A percentile compares a stretch with the other conserved stretches of the same genome.
These are phyloP conservation scores for Trichoderma pleuroti DNA, from an alignment of 2,329 filamentous ascomycete species.

Conservation along the genomic window DNA sequence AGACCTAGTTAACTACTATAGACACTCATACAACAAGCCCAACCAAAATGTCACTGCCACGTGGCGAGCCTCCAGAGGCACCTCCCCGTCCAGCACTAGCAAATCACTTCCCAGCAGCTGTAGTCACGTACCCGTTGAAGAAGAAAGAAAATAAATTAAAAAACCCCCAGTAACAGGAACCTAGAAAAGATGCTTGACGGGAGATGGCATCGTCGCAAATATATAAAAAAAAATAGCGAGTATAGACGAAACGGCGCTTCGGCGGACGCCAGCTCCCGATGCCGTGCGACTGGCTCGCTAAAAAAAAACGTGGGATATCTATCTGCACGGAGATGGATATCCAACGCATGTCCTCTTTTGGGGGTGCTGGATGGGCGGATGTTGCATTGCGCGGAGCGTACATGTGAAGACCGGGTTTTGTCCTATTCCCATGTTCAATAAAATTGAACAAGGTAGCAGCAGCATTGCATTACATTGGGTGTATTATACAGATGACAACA, in stretches of 20 bases:
- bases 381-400: not conserved
- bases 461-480: not conserved
- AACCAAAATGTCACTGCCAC: not conserved
- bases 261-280: not conserved
- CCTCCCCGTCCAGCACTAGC: not conserved
- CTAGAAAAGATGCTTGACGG: not conserved
- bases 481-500: not conserved
- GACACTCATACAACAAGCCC: not conserved
- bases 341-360: not conserved
- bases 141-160: not conserved
- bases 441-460: not conserved
- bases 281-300: not conserved
- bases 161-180: not conserved
- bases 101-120: not conserved
- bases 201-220: not conserved
- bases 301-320: not conserved
- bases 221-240: not conserved
- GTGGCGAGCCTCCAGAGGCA: not conserved
- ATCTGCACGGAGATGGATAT: not conserved
- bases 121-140: not conserved
- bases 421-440: not conserved
- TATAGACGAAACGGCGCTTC: conserved; percentile 1
- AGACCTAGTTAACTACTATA: not conserved
- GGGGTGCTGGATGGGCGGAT: not conserved
- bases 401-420: not conserved